Conservation (phyloP, 2,329 filamentous ascomycete species). For the Diaporthe batatas region DNA sequence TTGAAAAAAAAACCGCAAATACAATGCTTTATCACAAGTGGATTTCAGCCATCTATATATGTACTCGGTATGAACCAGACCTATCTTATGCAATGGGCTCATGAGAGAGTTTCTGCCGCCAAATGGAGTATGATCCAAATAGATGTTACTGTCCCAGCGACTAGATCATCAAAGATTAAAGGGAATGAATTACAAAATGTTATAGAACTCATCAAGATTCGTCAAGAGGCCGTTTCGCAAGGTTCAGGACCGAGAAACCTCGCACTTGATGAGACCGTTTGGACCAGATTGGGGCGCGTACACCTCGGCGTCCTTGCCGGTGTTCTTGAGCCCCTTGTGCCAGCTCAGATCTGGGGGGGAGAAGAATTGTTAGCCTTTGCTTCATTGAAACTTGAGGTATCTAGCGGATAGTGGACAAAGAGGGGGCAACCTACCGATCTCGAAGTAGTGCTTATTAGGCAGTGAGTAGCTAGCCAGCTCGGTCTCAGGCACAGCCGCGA, state of each 20-base stretch:
- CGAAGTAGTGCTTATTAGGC: conserved; percentile 99
- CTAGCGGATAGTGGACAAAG: background rate
- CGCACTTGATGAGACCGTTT: conserved; percentile 96
- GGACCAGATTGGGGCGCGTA: conserved; percentile 93
- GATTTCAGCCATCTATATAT: background rate
- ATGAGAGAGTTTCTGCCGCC: background rate
- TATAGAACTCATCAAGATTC: background rate
- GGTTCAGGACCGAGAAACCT: conserved; percentile 73
- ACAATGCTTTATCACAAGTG: conserved; percentile 3
- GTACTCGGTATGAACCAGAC: conserved; percentile 14
- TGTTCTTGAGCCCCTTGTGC: conserved; percentile 97
- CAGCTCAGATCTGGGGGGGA: conserved; percentile 82
- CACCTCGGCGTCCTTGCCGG: conserved; percentile 93
- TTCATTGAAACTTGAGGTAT: too few relatives aligned
- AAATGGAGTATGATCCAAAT: background rate
- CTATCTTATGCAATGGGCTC: conserved; percentile 17
- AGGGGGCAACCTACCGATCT: conserved; percentile 77
- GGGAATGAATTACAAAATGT: conserved; percentile 9
- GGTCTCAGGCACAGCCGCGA: conserved; percentile 79
- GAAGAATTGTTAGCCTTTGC: conserved; percentile 18
- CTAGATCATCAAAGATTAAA: background rate
- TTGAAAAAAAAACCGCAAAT: background rate
- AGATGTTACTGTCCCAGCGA: background rate
- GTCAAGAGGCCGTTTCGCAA: too few relatives aligned
- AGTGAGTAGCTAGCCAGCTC: conserved; percentile 84